These are phyloP conservation scores for Glonium stellatum DNA, from an alignment of 495 filamentous ascomycete genomes.

Conservation along the genomic window DNA sequence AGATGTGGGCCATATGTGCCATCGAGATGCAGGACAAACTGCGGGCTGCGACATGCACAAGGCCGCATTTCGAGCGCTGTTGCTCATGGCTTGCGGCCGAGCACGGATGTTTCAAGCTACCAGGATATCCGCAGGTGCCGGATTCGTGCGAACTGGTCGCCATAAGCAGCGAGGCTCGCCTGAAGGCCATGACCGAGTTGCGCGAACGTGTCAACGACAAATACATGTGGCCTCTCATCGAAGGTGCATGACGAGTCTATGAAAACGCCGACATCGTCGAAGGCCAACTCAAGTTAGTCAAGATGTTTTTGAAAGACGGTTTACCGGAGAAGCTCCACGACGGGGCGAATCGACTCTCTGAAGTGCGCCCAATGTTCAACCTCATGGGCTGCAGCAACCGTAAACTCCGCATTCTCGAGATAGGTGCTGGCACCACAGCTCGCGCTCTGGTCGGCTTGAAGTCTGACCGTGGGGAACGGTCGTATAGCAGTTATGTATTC, in stretches of 20 bases:
- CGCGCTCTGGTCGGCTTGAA: background rate
- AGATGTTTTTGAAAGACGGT: background rate
- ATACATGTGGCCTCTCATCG: background rate
- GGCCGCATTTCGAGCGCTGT: background rate
- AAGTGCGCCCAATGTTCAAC: background rate
- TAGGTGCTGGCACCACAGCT: background rate
- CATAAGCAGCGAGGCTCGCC: background rate
- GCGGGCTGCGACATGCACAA: background rate
- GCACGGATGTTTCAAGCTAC: background rate
- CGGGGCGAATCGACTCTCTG: background rate
- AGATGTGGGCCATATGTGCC: background rate
- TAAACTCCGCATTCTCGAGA: conserved; percentile 3
- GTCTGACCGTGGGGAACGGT: background rate
- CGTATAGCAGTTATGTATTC: background rate
- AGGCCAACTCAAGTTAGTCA: background rate
- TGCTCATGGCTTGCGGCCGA: background rate
- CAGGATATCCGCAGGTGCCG: background rate
- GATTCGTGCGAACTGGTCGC: background rate
- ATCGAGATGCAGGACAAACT: background rate
- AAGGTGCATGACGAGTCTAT: background rate
- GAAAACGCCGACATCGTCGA: background rate
- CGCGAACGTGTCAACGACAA: background rate
- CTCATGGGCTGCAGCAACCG: background rate
- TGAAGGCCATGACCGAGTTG: background rate
- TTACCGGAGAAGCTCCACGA: background rate